phyloP scores from a whole-genome alignment of 176 grass and related monocot species.

The Carex cristatella region DNA sequence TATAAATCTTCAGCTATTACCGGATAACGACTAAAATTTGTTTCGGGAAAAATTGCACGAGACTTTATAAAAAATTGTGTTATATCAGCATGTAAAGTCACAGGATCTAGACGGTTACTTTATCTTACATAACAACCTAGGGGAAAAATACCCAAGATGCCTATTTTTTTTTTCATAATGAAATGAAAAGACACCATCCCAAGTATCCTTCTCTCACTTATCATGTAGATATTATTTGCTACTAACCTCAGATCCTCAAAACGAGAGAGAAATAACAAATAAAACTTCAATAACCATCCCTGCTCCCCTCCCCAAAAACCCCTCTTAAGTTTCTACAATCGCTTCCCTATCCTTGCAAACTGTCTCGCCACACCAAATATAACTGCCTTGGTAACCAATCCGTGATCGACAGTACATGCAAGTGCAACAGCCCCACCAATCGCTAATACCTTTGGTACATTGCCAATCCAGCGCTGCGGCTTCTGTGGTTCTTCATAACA shows the following conservation, averaged over 20 bases:
- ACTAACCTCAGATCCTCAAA: background rate
- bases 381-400: conserved; percentile 67
- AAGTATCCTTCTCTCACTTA: conserved; percentile 1
- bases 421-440: conserved; percentile 65
- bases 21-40: background rate
- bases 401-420: conserved; percentile 69
- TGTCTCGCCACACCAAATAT: conserved; percentile 82
- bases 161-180: background rate
- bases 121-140: background rate
- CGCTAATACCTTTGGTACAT: conserved; percentile 52
- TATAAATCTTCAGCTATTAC: background rate
- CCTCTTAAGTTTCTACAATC: conserved; percentile 21
- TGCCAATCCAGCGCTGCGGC: conserved; percentile 54
- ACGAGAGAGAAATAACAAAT: background rate
- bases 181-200: background rate
- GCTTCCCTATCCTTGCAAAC: conserved; percentile 66
- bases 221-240: background rate
- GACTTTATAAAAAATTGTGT: background rate
- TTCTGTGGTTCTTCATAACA: conserved; percentile 38
- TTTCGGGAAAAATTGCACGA: background rate
- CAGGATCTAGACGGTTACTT: background rate
- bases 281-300: background rate
- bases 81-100: conserved; percentile 10
- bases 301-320: background rate
- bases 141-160: background rate